These are phyloP conservation scores for Karstenula rhodostoma DNA, from an alignment of 2,329 filamentous ascomycete species.

Conservation along the genomic window DNA sequence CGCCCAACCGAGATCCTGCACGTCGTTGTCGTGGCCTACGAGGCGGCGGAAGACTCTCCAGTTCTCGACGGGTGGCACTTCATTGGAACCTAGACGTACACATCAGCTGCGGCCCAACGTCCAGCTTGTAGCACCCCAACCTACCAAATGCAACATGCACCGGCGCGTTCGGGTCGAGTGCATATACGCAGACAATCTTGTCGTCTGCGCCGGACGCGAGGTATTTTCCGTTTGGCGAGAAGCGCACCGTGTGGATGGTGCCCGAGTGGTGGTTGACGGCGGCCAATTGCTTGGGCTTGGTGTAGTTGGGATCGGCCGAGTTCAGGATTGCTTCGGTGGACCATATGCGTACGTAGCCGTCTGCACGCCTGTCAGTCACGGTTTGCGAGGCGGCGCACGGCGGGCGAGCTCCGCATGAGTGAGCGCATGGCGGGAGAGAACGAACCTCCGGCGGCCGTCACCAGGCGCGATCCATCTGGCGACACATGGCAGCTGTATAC, in stretches of 20 bases:
- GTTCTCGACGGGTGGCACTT: conserved; percentile 92
- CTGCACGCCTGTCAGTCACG: conserved; percentile 55
- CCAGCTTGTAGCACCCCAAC: conserved; percentile 30
- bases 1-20: conserved; percentile 97
- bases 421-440: conserved; percentile 26
- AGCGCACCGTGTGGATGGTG: conserved; percentile 95
- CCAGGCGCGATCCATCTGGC: conserved; percentile 88
- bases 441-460: conserved; percentile 90
- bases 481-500: conserved; percentile 99
- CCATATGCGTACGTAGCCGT: conserved; percentile 98
- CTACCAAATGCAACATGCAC: conserved; percentile 80
- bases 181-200: conserved; percentile 98
- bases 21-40: conserved; percentile 97
- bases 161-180: conserved; percentile 82
- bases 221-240: conserved; percentile 94
- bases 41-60: conserved; percentile 95
- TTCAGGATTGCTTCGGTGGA: conserved; percentile 93
- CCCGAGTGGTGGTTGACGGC: conserved; percentile 98
- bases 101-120: conserved; percentile 22
- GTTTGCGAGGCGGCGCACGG: conserved; percentile 27
- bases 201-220: conserved; percentile 97
- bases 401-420: conserved; percentile 22
- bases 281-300: conserved; percentile 88
- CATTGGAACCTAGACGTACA: conserved; percentile 71
- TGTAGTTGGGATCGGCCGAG: conserved; percentile 74